Percentiles rank a stretch among this genome's conserved stretches.
These are phyloP conservation scores for Lathyrus oleraceus DNA, from an alignment of 306 rosid species.

Conservation along the genomic window DNA sequence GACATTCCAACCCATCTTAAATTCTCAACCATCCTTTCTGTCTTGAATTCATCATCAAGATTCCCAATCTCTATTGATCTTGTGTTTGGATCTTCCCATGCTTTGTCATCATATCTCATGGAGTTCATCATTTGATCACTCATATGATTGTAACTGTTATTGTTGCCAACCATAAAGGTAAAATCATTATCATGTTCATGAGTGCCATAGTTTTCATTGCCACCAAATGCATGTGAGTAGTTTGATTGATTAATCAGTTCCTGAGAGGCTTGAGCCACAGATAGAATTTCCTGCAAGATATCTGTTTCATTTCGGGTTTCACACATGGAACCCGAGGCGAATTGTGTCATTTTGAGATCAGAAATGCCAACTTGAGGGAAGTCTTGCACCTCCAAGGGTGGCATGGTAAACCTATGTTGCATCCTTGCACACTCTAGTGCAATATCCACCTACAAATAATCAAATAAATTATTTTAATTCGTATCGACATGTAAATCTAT, in stretches of 20 bases:
- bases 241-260: constrained; percentile 60
- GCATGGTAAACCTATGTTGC: constrained; percentile 82
- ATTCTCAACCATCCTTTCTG: constrained; percentile 59
- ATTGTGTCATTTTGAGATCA: constrained; percentile 54
- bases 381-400: constrained; percentile 72
- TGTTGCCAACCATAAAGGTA: constrained; percentile 58
- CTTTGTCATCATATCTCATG: constrained; percentile 47
- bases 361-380: constrained; percentile 57
- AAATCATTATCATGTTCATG: constrained; percentile 49
- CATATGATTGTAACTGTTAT: constrained; percentile 34
- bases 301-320: constrained; percentile 54
- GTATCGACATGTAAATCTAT: too few species aligned
- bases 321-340: constrained; percentile 28
- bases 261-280: constrained; percentile 89
- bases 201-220: constrained; percentile 42
- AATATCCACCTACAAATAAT: constrained; percentile 65
- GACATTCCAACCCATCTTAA: constrained; percentile 93
- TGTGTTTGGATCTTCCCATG: constrained; percentile 60
- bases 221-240: constrained; percentile 46
- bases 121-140: constrained; percentile 40
- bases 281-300: constrained; percentile 83
- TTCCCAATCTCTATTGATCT: constrained; percentile 62
- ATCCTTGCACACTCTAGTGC: constrained; percentile 96
- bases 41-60: constrained; percentile 56
- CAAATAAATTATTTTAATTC: not conserved